These are phyloP conservation scores for Pyrenula aspistea DNA, from an alignment of 495 filamentous ascomycete genomes.

Conservation along the genomic window DNA sequence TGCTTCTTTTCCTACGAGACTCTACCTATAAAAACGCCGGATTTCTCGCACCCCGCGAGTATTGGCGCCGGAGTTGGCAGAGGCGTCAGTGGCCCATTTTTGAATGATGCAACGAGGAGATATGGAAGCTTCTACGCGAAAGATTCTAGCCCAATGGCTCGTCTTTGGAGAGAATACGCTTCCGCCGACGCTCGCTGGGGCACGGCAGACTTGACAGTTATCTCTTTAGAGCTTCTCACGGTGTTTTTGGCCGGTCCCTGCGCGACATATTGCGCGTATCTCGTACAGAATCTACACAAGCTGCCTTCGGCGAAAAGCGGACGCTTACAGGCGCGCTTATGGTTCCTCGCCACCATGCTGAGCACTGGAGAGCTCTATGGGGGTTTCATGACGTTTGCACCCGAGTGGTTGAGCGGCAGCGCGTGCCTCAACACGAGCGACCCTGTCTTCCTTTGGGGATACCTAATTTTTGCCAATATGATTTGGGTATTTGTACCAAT, in stretches of 20 bases:
- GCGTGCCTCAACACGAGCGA: conserved; percentile 68
- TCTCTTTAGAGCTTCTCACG: conserved; percentile 77
- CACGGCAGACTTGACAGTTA: conserved; percentile 60
- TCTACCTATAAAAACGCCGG: conserved; percentile 14
- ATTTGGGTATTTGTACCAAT: conserved; percentile 77
- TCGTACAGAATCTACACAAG: conserved; percentile 28
- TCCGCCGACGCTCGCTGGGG: conserved; percentile 80
- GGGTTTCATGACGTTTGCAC: conserved; percentile 92
- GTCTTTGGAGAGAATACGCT: conserved; percentile 87
- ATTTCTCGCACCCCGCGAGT: conserved; percentile 25
- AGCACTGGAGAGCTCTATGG: conserved; percentile 95
- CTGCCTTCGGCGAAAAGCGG: conserved; percentile 7
- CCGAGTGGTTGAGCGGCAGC: conserved; percentile 78
- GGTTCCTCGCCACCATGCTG: conserved; percentile 59
- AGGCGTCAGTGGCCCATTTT: conserved; percentile 18
- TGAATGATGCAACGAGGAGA: conserved; percentile 38
- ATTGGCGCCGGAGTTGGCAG: conserved; percentile 26
- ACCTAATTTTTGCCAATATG: conserved; percentile 83
- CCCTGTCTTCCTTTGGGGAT: conserved; percentile 79
- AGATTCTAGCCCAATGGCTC: conserved; percentile 42
- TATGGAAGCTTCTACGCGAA: conserved; percentile 68
- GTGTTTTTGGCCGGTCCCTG: conserved; percentile 67
- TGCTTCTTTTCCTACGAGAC: conserved; percentile 67
- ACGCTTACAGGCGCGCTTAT: conserved; percentile 41
- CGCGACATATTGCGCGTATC: conserved; percentile 57